phyloP scores from a whole-genome alignment of 176 grass and related monocot genomes.

The Rhipidocladum racemiflorum region DNA sequence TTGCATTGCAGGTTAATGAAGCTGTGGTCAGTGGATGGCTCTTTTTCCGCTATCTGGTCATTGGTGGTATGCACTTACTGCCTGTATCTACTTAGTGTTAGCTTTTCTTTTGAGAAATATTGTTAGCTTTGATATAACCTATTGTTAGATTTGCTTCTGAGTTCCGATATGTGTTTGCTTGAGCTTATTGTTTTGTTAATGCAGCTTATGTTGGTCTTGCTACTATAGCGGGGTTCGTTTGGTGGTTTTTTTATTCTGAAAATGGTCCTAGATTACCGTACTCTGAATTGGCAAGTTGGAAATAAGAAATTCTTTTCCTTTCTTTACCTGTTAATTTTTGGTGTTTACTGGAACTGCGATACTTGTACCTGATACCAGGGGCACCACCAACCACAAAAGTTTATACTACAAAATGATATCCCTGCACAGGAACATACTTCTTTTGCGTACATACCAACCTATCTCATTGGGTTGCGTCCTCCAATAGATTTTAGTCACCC shows the following conservation, averaged over 20 bases:
- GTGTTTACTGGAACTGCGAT: conserved; percentile 15
- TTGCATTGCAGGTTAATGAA: conserved; percentile 75
- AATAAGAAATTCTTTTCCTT: not conserved
- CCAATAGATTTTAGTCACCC: not conserved
- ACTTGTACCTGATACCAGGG: conserved; percentile 2
- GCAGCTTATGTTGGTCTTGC: conserved; percentile 98
- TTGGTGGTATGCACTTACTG: conserved; percentile 68
- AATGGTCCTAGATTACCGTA: conserved; percentile 86
- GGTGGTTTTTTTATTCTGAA: conserved; percentile 99
- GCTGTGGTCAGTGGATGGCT: conserved; percentile 97
- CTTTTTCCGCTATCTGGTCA: conserved; percentile 97
- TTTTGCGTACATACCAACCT: not conserved
- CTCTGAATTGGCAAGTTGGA: conserved; percentile 74
- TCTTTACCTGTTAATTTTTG: not conserved
- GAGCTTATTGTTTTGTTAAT: conserved; percentile 33
- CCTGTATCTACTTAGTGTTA: conserved; percentile 16
- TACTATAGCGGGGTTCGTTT: conserved; percentile 91
- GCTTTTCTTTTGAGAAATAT: not conserved
- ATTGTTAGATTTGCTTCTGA: not conserved
- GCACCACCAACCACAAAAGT: not conserved
- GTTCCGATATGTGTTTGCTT: not conserved
- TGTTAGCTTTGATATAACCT: not conserved
- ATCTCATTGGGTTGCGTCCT: not conserved
- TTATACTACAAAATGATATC: not conserved
- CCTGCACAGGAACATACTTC: not conserved